phyloP scores from a whole-genome alignment of 2,329 filamentous ascomycete genomes.

The Fusarium musae region DNA sequence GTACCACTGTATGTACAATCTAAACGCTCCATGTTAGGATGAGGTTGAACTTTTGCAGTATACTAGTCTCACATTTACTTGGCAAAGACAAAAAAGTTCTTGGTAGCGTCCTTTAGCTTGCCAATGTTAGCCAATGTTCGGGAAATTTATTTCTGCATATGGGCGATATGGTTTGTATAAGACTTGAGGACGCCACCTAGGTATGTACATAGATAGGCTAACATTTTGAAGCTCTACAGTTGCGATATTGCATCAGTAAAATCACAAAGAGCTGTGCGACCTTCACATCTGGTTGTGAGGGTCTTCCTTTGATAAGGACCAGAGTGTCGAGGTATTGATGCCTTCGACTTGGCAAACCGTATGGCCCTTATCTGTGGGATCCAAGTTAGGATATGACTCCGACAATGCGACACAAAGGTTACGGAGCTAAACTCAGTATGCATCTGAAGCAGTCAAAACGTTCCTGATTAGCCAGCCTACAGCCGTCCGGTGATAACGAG shows the following conservation, averaged over 20 bases:
- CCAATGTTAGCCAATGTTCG: constrained; percentile 15
- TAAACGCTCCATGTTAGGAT: background rate
- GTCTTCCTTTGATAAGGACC: background rate
- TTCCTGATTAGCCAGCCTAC: constrained; percentile 17
- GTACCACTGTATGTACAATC: background rate
- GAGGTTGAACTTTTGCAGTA: constrained; percentile 14
- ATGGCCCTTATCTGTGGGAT: constrained; percentile 23
- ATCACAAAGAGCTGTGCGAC: background rate
- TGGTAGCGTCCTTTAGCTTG: background rate
- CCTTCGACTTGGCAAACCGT: constrained; percentile 10
- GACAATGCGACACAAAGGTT: constrained; percentile 13
- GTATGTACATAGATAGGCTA: background rate
- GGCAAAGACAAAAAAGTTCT: constrained; percentile 13
- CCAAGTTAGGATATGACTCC: constrained; percentile 27
- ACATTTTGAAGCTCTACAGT: background rate
- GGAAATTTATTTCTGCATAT: constrained; percentile 10
- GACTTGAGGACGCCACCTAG: background rate
- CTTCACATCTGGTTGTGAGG: background rate
- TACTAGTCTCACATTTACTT: constrained; percentile 12
- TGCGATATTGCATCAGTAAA: background rate
- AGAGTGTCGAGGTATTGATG: constrained; percentile 1
- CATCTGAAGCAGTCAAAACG: background rate
- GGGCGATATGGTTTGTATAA: background rate
- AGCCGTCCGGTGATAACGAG: constrained; percentile 32
- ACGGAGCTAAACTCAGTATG: constrained; percentile 20